Evolutionary conservation across 495 filamentous ascomycete genomes (phyloP).

Genomic region (Xylaria telfairii): DNA sequence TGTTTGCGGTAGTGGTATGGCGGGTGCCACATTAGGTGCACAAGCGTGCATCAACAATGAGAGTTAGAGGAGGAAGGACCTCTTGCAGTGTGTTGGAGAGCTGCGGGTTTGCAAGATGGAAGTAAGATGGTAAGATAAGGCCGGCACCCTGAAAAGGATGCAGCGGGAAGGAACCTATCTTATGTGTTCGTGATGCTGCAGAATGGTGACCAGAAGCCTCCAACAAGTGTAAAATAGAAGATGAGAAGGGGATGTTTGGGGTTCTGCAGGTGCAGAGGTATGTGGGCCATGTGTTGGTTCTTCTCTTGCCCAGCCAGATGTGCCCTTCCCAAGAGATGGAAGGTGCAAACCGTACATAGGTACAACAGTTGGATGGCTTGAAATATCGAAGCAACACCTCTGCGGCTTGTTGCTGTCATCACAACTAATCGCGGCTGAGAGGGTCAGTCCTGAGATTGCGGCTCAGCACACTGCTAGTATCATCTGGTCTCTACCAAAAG

Average conservation of each 20-base stretch:
- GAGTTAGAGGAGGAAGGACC: not conserved
- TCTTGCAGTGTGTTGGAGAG: not conserved
- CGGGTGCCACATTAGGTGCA: not conserved
- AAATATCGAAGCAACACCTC: not conserved
- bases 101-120: not conserved
- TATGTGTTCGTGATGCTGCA: not conserved
- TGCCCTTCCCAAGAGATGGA: not conserved
- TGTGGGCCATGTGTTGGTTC: not conserved
- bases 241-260: not conserved
- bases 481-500: not conserved
- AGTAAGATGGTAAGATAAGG: not conserved
- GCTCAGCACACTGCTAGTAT: not conserved
- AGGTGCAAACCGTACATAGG: constrained; percentile 18
- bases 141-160: not conserved
- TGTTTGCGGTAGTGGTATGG: not conserved
- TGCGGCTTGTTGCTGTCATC: constrained; percentile 16
- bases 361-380: not conserved
- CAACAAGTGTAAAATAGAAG: not conserved
- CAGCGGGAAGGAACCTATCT: not conserved
- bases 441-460: not conserved
- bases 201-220: not conserved
- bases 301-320: not conserved
- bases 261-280: not conserved
- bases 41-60: not conserved
- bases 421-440: constrained; percentile 7